Conservation (phyloP, 2,329 filamentous ascomycete genomes). For the Scedosporium apiospermum region DNA sequence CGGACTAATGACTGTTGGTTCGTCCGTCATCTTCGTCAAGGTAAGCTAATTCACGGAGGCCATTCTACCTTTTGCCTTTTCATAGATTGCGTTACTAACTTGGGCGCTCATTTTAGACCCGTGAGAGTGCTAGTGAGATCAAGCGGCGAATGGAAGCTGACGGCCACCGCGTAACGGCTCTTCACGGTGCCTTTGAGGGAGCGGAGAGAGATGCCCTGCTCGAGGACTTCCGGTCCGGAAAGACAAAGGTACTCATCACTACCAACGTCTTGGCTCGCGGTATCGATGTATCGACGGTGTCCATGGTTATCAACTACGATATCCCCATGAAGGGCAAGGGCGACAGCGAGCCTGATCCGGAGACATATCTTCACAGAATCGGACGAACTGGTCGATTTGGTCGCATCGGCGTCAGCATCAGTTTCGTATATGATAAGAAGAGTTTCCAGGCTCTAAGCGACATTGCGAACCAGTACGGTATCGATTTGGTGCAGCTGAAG, state of each 20-base stretch:
- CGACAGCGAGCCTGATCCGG: slow-evolving; percentile 77
- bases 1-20: slow-evolving; percentile 90
- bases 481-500: slow-evolving; percentile 71
- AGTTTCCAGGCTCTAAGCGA: slow-evolving; percentile 70
- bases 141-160: slow-evolving; percentile 77
- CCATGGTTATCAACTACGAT: slow-evolving; percentile 97
- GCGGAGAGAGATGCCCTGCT: slow-evolving; percentile 74
- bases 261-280: slow-evolving; percentile 95
- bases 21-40: slow-evolving; percentile 96
- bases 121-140: slow-evolving; percentile 77
- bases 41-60: slow-evolving; percentile 33
- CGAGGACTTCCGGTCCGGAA: slow-evolving; percentile 74
- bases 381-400: slow-evolving; percentile 95
- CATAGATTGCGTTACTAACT: slow-evolving; percentile 2
- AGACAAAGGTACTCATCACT: slow-evolving; percentile 92
- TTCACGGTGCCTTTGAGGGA: slow-evolving; percentile 84
- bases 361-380: slow-evolving; percentile 97
- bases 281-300: slow-evolving; percentile 85
- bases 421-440: slow-evolving; percentile 78
- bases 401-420: slow-evolving; percentile 90
- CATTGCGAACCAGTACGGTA: slow-evolving; percentile 74
- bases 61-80: too few relatives aligned
- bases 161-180: slow-evolving; percentile 81
- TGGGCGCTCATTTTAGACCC: slow-evolving; percentile 46
- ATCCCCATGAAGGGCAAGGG: slow-evolving; percentile 66